Evolutionary conservation across 768 basidiomycete species (phyloP), one percentile per base, ranked within the genome.

Genomic region (Lentinula boryana): DNA sequence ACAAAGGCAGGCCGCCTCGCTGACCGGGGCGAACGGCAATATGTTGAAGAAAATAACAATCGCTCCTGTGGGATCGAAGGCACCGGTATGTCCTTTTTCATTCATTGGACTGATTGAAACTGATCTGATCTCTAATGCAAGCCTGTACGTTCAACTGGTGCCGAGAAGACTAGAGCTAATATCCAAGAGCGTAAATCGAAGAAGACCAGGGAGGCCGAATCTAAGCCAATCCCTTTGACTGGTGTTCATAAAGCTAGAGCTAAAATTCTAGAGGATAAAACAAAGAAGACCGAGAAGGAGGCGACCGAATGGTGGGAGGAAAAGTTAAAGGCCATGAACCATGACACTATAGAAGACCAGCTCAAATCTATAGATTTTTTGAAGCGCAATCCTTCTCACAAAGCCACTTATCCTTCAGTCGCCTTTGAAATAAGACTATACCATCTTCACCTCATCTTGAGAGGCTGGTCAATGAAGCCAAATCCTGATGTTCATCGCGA

Each of bases 21-120:
- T 89, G 60, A 86, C 84, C 0, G 88, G 88, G 0, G 86, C 86
- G 5, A 76, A 76, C 0, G 88, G 88, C 1, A 75, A 73, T 1
- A 69, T 70, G 6, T 70, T 89, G 31, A 74, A 82, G 65, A 79
- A 78, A 56, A 78, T 84, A 35, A 73, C 78, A n/a, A 88, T 89
- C 60, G 72, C 76, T 0, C 64, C 77, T 1, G 78, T 76, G 8
- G 69, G 76, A 10, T 66, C 66, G 21, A 62, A 50, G 60, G 48
- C 31, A 57, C 60, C 18, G 56, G 62, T 36, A 63, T 59, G 53
- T 56, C 64, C 21, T 40, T 35, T 9, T 4, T 21, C 10, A 12
- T 10, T 9, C 27, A 46, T 48, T 21, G 21, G 56, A 21, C 27
- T n/a, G 16, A 16, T 63, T 66, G 58, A 60, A 62, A 3, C 8